These are phyloP conservation scores for Alternaria sp. DNA, from an alignment of 2,329 filamentous ascomycete species.

Conservation along the genomic window DNA sequence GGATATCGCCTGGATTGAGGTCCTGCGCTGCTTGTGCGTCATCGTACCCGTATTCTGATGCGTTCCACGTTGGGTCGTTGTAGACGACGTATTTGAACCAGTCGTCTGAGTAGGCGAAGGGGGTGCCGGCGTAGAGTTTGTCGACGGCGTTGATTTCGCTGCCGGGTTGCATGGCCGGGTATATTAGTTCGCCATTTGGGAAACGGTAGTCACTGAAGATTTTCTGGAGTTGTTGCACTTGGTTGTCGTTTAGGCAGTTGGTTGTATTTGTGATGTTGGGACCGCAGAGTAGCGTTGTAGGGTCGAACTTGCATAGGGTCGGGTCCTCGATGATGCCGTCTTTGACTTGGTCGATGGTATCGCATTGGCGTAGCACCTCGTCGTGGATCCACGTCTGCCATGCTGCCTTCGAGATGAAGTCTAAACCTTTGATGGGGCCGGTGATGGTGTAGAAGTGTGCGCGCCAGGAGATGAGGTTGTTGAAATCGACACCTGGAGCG, in stretches of 20 bases:
- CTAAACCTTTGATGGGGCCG: conserved; percentile 22
- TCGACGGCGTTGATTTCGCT: conserved; percentile 49
- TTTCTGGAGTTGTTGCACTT: conserved; percentile 52
- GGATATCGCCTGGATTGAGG: conserved; percentile 46
- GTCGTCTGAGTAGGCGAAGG: conserved; percentile 48
- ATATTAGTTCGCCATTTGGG: conserved; percentile 53
- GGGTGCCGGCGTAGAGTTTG: conserved; percentile 46
- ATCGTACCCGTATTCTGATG: conserved; percentile 9
- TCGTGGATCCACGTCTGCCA: conserved; percentile 48
- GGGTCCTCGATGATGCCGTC: conserved; percentile 58
- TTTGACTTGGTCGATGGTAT: conserved; percentile 54
- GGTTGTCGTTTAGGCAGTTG: conserved; percentile 51
- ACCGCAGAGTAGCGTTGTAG: conserved; percentile 46
- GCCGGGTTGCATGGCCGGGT: conserved; percentile 57
- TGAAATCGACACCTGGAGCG: conserved; percentile 40
- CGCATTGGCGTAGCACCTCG: conserved; percentile 57
- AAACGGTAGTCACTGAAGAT: conserved; percentile 53
- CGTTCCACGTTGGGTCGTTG: conserved; percentile 43
- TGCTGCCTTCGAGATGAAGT: conserved; percentile 26
- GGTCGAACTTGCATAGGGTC: conserved; percentile 43
- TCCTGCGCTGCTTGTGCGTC: conserved; percentile 40
- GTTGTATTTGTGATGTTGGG: conserved; percentile 23
- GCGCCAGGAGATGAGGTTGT: conserved; percentile 37
- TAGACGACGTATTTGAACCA: conserved; percentile 56
- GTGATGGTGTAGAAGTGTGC: conserved; percentile 41